A percentile compares a stretch with the other conserved stretches of the same genome.
Evolutionary conservation across 139 green algal species (phyloP).

Genomic region (Chlamydomonas sphaeroides): DNA sequence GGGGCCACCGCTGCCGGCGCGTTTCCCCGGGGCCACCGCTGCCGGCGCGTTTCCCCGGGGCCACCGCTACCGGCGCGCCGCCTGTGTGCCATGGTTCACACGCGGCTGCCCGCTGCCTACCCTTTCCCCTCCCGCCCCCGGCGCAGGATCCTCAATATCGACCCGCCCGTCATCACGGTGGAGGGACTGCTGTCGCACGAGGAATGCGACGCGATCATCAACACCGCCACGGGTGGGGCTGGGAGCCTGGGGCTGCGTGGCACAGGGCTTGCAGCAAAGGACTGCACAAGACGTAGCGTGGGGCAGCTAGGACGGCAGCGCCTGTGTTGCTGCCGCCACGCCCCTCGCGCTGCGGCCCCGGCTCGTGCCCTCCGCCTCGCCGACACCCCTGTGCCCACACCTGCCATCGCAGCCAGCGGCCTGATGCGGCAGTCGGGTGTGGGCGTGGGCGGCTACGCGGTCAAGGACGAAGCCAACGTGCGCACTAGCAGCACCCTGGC

Average conservation of each 20-base stretch:
- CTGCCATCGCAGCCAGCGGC: constrained; percentile 10
- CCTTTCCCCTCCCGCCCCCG: background rate
- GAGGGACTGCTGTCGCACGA: constrained; percentile 55
- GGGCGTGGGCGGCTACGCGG: constrained; percentile 23
- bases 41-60: no score
- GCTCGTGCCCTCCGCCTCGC: no score
- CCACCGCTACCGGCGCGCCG: no score
- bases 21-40: no score
- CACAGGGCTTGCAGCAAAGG: no score
- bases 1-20: no score
- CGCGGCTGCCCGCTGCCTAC: no score
- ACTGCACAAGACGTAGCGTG: no score
- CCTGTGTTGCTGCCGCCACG: background rate
- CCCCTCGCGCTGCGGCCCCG: background rate
- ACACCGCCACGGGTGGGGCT: background rate
- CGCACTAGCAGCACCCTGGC: constrained; percentile 46
- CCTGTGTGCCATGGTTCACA: no score
- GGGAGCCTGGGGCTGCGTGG: no score
- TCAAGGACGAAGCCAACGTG: constrained; percentile 9
- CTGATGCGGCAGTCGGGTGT: constrained; percentile 45
- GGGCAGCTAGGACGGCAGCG: no score
- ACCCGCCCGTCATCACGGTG: constrained; percentile 69
- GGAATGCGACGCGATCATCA: constrained; percentile 49
- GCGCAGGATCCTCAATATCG: constrained; percentile 62
- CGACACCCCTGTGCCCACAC: no score